Evolutionary conservation across 768 basidiomycete genomes (phyloP).

Genomic region (Auriscalpium vulgare): DNA sequence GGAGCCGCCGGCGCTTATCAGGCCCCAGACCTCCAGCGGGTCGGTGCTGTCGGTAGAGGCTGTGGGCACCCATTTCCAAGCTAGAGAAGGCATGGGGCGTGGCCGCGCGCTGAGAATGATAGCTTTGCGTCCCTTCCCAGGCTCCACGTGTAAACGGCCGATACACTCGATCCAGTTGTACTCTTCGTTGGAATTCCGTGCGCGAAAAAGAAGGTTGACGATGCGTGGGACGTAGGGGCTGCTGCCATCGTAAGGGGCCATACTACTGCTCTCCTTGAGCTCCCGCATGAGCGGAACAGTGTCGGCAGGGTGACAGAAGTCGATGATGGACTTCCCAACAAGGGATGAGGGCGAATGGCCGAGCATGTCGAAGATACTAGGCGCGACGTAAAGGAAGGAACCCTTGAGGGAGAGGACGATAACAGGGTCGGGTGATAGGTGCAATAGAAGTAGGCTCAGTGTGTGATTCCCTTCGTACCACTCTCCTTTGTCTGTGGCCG

Average conservation of each 20-base stretch:
- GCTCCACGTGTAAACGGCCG: constrained; percentile 86
- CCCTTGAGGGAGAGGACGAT: constrained; percentile 92
- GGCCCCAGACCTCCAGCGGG: constrained; percentile 47
- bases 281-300: constrained; percentile 87
- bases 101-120: constrained; percentile 85
- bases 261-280: constrained; percentile 61
- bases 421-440: constrained; percentile 68
- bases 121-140: constrained; percentile 90
- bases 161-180: constrained; percentile 90
- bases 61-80: constrained; percentile 48
- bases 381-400: constrained; percentile 85
- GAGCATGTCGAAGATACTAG: constrained; percentile 66
- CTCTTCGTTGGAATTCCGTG: constrained; percentile 50
- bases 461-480: constrained; percentile 34
- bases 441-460: constrained; percentile 54
- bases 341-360: constrained; percentile 86
- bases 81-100: constrained; percentile 52
- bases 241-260: constrained; percentile 11
- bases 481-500: constrained; percentile 5
- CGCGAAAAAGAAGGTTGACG: constrained; percentile 83
- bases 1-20: constrained; percentile 36
- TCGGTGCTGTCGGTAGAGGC: background rate
- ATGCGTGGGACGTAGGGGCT: constrained; percentile 32
- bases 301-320: constrained; percentile 85
- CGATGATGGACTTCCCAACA: constrained; percentile 66